phyloP scores from a whole-genome alignment of 352 stramenopile species.

The Phytophthora sp. region DNA sequence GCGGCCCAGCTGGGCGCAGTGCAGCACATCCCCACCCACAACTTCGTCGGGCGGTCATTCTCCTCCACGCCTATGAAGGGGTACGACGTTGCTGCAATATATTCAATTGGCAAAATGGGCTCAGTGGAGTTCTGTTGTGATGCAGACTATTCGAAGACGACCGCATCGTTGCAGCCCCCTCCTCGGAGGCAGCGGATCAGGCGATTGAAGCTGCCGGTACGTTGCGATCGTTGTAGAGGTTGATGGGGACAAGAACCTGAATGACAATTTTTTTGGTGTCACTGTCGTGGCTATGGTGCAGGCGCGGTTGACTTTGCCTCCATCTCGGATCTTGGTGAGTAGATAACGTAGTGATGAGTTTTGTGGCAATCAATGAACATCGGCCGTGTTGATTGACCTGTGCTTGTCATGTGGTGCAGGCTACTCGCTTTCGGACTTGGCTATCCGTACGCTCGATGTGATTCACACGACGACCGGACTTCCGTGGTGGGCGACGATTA shows the following conservation, averaged over 20 bases:
- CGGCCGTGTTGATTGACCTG: slow-evolving; percentile 23
- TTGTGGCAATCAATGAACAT: background rate
- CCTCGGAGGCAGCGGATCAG: slow-evolving; percentile 52
- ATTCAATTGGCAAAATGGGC: slow-evolving; percentile 2
- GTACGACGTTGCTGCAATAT: slow-evolving; percentile 29
- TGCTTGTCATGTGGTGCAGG: slow-evolving; percentile 24
- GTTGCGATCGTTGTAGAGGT: background rate
- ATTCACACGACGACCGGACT: slow-evolving; percentile 84
- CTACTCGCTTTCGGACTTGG: slow-evolving; percentile 75
- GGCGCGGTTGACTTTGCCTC: slow-evolving; percentile 59
- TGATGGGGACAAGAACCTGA: background rate
- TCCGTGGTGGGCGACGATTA: slow-evolving; percentile 89
- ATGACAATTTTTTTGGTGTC: slow-evolving; percentile 14
- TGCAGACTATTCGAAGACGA: slow-evolving; percentile 52
- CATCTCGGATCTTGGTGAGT: slow-evolving; percentile 58
- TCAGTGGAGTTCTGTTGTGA: background rate
- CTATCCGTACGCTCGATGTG: slow-evolving; percentile 73
- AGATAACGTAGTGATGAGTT: background rate
- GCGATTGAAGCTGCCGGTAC: slow-evolving; percentile 51
- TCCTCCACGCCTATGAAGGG: slow-evolving; percentile 57
- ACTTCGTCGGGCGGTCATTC: slow-evolving; percentile 61
- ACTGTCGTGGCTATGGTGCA: slow-evolving; percentile 19
- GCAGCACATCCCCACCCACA: slow-evolving; percentile 54
- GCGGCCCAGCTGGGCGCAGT: slow-evolving; percentile 48
- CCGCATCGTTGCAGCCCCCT: slow-evolving; percentile 49